Base-by-base conservation (phyloP, 2,329 filamentous ascomycete species). In the Paraconiothyrium sp. region DNA sequence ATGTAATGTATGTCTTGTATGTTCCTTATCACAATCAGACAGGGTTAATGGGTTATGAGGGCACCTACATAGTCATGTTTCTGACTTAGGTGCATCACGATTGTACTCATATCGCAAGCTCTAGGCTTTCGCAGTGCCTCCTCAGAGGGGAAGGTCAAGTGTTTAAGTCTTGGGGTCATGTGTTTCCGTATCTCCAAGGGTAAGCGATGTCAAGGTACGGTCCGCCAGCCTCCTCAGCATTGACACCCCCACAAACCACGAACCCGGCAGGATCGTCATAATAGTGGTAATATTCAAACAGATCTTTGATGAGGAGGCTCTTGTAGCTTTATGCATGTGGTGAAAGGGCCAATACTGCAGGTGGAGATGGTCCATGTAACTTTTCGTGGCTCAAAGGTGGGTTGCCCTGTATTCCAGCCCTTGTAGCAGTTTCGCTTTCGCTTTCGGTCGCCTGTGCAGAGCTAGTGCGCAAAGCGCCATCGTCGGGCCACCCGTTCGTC, bases 181-280 rank as follows among this genome's bases (percentile, higher is more conserved):
- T 48, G 54, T 27, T 35, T 47, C 24, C 20, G n/a, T 16, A 7
- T 10, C n/a, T 13, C 13, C 54, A 46, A 37, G 43, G 54, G 54
- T 56, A 56, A 56, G 41, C 54, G 54, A 56, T 56, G 41, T 27
- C 43, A 56, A n/a, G n/a, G 41, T 47, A 41, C 54, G 30, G 32
- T 47, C 52, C 39, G 54, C 43, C 22, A 47, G 41, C 54, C 54
- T 47, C 54, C 30, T 41, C 16, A 46, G 30, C 52, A 27, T 30
- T 47, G 30, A 46, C 54, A 11, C 22, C n/a, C 1, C 20, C 20
- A 11, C 14, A 11, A 37, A 11, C 20, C 13, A 34, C 13, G 16
- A 37, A 56, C 32, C 43, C 7, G 20, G 32, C 43, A 56, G 10
- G 43, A 56, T 39, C 30, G 41, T 30, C 54, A 56, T 46, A 47